Evolutionary conservation across 495 filamentous ascomycete genomes (phyloP), one percentile per base, ranked within the genome.

Genomic region (Letharia columbiana): DNA sequence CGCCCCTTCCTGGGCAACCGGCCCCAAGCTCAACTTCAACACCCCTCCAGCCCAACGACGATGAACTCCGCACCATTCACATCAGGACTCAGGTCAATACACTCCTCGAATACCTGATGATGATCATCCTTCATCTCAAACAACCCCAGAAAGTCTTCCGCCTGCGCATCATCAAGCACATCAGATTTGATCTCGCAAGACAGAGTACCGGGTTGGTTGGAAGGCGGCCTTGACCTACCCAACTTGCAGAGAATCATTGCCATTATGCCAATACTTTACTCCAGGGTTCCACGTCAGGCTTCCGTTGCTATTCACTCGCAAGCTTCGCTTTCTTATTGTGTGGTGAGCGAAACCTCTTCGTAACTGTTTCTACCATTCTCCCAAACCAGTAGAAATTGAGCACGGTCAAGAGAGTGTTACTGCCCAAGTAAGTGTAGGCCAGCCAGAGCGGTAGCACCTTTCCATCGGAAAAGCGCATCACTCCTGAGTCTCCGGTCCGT

Each of bases 321-420:
- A 59, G 35, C 41, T 65, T 65, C 40, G 41, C 17, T 39, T 23
- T 59, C 20, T 44, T 60, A 7, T 40, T 8, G 4, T n/a, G 41
- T 15, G 63, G 44, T 3, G 63, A 44, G n/a, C 33, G 18, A 15
- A 47, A 65, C 17, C 63, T 56, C 20, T 92, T 93, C 64, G 87
- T 77, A n/a, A 98, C 86, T 17, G 93, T 89, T 63, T 88, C 83
- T 62, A 98, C 89, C 93, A 98, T 98, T 82, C 91, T 92, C 67
- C 85, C 85, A 76, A 96, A 97, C 93, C 93, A 98, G 78, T 85
- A 91, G 75, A 90, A 91, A 77, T 97, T 98, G 61, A 98, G 78
- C 54, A 82, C 77, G 76, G 93, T 96, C n/a, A 98, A 79, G 9
- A 87, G 79, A 39, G 91, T 57, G 72, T 98, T 97, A 50, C 84